A percentile compares a stretch with the other conserved stretches of the same genome.
These are phyloP conservation scores for Vitis hybrid DNA, from an alignment of 177 flowering plant genomes.

Conservation along the genomic window DNA sequence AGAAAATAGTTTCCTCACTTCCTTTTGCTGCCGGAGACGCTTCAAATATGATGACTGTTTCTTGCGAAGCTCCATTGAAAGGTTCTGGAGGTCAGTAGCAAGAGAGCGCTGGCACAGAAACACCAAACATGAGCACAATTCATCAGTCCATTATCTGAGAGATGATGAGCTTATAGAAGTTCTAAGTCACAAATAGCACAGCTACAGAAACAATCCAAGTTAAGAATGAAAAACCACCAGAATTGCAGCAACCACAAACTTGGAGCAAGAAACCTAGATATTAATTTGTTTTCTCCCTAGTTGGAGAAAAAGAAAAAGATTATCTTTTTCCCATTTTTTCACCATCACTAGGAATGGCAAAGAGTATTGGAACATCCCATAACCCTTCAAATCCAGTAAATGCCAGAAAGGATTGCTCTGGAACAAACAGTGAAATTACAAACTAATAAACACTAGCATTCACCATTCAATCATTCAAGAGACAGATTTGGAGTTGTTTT, in stretches of 20 bases:
- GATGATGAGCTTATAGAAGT: background rate
- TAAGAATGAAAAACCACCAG: background rate
- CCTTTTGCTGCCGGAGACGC: constrained; percentile 87
- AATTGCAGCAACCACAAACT: background rate
- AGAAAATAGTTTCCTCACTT: constrained; percentile 42
- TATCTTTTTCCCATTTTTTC: background rate
- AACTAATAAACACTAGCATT: background rate
- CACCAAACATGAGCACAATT: constrained; percentile 12
- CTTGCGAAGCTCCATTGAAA: constrained; percentile 88
- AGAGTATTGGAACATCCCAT: too few species aligned
- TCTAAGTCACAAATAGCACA: background rate
- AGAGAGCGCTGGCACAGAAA: constrained; percentile 72
- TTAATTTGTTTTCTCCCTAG: background rate
- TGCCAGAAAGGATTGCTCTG: background rate
- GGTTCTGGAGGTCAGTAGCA: constrained; percentile 93
- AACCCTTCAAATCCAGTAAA: background rate
- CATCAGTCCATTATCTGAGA: background rate
- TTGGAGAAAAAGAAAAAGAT: background rate
- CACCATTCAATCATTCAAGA: background rate
- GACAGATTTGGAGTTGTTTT: background rate
- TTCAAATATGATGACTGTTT: constrained; percentile 94
- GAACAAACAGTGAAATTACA: background rate
- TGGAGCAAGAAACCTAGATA: background rate
- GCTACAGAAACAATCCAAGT: background rate
- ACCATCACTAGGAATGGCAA: background rate